phyloP scores from a whole-genome alignment of 805 yeast genomes.

The Monosporozyma siamensis region DNA sequence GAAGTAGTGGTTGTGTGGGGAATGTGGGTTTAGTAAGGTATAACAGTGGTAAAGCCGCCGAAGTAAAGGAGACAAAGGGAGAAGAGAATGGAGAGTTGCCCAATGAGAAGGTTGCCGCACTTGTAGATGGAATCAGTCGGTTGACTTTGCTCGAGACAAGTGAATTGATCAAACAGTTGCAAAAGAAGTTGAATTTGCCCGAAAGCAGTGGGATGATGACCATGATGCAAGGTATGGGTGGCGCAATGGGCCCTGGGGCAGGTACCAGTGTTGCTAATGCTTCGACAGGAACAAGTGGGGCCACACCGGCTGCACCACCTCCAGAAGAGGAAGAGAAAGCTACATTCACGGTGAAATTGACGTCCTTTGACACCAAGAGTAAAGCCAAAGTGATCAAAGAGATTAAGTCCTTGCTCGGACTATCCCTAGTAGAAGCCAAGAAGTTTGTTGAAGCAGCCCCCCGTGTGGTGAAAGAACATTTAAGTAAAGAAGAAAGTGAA shows the following conservation, averaged over 20 bases:
- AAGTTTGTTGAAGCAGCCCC: constrained; percentile 98
- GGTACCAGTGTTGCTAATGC: too few relatives aligned
- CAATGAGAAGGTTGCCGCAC: constrained; percentile 48
- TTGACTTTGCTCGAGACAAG: constrained; percentile 91
- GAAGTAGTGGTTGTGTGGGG: too few relatives aligned
- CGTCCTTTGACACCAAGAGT: constrained; percentile 85
- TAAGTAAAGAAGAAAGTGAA: constrained; percentile 96
- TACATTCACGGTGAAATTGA: constrained; percentile 83
- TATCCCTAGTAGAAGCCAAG: constrained; percentile 93
- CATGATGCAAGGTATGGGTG: constrained; percentile 41
- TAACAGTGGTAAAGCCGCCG: constrained; percentile 1
- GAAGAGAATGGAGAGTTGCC: constrained; percentile 43
- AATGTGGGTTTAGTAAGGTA: neutral
- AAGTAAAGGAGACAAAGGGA: neutral
- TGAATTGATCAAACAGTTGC: constrained; percentile 69
- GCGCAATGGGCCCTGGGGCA: constrained; percentile 57
- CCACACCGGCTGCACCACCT: too few relatives aligned
- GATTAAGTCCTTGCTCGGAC: constrained; percentile 82
- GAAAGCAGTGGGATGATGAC: constrained; percentile 60
- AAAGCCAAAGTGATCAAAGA: constrained; percentile 98
- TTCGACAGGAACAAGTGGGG: too few relatives aligned
- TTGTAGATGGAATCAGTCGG: constrained; percentile 85
- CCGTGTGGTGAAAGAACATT: constrained; percentile 87
- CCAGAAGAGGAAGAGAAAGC: constrained; percentile 49
- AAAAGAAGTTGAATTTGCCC: constrained; percentile 79